A percentile compares a stretch with the other conserved stretches of the same genome.
These are phyloP conservation scores for Apiospora rasikravindrae DNA, from an alignment of 2,329 filamentous ascomycete species.

Conservation along the genomic window DNA sequence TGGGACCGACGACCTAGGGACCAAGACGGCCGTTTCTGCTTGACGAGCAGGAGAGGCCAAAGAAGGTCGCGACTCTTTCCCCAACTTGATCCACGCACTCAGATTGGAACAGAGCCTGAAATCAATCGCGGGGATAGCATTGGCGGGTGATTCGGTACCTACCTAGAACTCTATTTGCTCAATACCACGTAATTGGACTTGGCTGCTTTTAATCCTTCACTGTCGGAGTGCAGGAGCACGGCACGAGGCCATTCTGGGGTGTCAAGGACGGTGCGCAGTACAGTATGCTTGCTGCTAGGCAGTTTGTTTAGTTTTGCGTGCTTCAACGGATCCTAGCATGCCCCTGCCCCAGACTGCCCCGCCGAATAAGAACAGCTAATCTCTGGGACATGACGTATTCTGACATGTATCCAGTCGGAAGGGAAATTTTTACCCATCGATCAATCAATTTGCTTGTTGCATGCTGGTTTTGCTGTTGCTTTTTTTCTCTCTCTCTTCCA, in stretches of 20 bases:
- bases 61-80: not conserved
- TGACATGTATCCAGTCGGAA: not conserved
- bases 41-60: not conserved
- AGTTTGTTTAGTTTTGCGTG: not conserved
- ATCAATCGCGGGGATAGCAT: not conserved
- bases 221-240: not conserved
- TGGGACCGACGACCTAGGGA: not conserved
- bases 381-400: conserved; percentile 1
- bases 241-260: not conserved
- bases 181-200: not conserved
- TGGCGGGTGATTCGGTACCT: not conserved
- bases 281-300: not conserved
- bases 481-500: too few species aligned
- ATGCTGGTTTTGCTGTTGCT: not conserved
- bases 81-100: not conserved
- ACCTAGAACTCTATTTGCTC: not conserved
- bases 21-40: conserved; percentile 7
- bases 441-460: not conserved
- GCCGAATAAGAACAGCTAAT: conserved; percentile 9
- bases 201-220: too few species aligned
- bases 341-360: conserved; percentile 1
- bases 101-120: not conserved
- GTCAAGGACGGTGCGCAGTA: not conserved
- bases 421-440: not conserved
- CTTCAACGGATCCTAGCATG: not conserved